These are phyloP conservation scores for Fusarium duplospermum DNA, from an alignment of 2,329 filamentous ascomycete species.

Conservation along the genomic window DNA sequence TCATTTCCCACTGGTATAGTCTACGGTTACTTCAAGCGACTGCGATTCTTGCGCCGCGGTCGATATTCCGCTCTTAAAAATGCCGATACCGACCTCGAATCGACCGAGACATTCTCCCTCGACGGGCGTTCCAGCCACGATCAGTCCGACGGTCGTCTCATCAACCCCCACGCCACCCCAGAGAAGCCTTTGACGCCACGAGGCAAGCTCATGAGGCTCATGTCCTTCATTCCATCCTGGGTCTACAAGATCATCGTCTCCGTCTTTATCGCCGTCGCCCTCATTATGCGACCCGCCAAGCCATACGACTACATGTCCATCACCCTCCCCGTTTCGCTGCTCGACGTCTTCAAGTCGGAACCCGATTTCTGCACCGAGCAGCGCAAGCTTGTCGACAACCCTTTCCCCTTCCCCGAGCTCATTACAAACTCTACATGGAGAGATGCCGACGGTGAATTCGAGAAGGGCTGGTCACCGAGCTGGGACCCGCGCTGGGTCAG, in stretches of 20 bases:
- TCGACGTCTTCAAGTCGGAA: constrained; percentile 44
- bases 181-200: constrained; percentile 21
- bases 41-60: constrained; percentile 34
- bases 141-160: constrained; percentile 8
- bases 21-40: constrained; percentile 25
- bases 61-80: constrained; percentile 31
- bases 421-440: constrained; percentile 43
- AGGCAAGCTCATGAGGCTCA: constrained; percentile 19
- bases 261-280: constrained; percentile 35
- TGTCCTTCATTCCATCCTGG: constrained; percentile 23
- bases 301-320: constrained; percentile 49
- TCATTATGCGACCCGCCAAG: constrained; percentile 44
- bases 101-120: constrained; percentile 35
- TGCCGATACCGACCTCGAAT: constrained; percentile 31
- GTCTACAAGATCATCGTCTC: constrained; percentile 30
- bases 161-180: background rate
- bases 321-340: constrained; percentile 47
- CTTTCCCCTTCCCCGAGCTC: constrained; percentile 48
- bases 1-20: constrained; percentile 2
- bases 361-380: constrained; percentile 44
- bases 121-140: constrained; percentile 32
- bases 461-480: constrained; percentile 47
- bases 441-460: constrained; percentile 44
- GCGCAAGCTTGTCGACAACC: constrained; percentile 35
- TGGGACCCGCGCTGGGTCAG: constrained; percentile 18